Percentiles rank a stretch among this genome's conserved stretches.
Conservation (phyloP, 768 basidiomycete genomes). For the Tricholoma sp. region DNA sequence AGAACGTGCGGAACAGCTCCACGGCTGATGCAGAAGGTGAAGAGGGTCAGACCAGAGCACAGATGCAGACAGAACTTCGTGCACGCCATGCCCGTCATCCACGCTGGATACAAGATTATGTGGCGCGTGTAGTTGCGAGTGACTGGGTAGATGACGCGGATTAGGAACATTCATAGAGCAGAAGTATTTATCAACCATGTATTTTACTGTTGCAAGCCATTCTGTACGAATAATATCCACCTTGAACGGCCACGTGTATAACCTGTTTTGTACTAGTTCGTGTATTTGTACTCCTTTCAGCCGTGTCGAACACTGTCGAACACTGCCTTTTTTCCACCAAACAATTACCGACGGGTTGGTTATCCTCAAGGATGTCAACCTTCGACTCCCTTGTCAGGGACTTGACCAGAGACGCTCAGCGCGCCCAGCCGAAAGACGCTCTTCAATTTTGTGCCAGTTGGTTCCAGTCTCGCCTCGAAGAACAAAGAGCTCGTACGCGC, state of each 20-base stretch:
- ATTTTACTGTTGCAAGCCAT: conserved; percentile 7
- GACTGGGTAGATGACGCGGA: conserved; percentile 71
- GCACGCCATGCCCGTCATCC: conserved; percentile 49
- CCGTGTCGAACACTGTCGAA: conserved; percentile 6
- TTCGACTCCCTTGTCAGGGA: conserved; percentile 82
- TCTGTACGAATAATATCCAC: no score
- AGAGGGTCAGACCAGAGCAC: conserved; percentile 24
- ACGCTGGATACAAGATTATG: conserved; percentile 59
- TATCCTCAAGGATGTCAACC: conserved; percentile 46
- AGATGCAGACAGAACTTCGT: conserved; percentile 39
- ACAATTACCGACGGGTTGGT: neutral
- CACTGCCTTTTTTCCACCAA: conserved; percentile 14
- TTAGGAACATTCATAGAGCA: conserved; percentile 22
- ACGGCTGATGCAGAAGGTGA: conserved; percentile 24
- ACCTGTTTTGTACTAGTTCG: neutral
- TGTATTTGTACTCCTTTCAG: conserved; percentile 1
- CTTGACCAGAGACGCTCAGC: conserved; percentile 79
- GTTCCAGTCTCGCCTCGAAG: conserved; percentile 87
- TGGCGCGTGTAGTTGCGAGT: conserved; percentile 55
- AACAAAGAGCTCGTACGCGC: conserved; percentile 73
- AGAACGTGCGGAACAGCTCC: conserved; percentile 35
- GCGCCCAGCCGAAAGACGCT: conserved; percentile 84
- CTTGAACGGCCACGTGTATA: neutral
- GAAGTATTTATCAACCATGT: conserved; percentile 13
- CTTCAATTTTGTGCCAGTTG: conserved; percentile 93